phyloP scores from a whole-genome alignment of 495 filamentous ascomycete genomes.

The Gamarada debralockiae region DNA sequence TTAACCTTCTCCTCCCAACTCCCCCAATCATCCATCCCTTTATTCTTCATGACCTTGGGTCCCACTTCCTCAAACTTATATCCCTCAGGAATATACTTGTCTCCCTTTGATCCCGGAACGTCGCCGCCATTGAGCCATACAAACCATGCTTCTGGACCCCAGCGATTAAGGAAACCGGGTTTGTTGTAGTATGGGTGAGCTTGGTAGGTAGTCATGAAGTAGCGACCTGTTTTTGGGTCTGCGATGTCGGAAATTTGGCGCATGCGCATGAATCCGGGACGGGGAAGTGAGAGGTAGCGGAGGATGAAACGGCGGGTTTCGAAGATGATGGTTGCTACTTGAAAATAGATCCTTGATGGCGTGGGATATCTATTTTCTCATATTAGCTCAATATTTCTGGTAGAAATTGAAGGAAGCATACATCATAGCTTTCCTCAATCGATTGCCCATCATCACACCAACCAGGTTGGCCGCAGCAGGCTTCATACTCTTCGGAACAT shows the following conservation, averaged over 20 bases:
- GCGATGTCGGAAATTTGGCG: constrained; percentile 37
- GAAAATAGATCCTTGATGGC: constrained; percentile 31
- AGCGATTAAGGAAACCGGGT: constrained; percentile 57
- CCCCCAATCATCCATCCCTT: constrained; percentile 47
- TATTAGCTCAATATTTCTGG: not conserved
- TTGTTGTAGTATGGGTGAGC: constrained; percentile 57
- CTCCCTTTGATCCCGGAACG: constrained; percentile 55
- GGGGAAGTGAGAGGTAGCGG: constrained; percentile 53
- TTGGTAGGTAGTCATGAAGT: constrained; percentile 45
- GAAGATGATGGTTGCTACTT: constrained; percentile 38
- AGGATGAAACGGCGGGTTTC: constrained; percentile 46
- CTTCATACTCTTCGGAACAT: constrained; percentile 47
- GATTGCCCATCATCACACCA: constrained; percentile 58
- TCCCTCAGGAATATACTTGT: constrained; percentile 54
- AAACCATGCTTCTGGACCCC: constrained; percentile 51
- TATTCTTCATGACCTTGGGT: constrained; percentile 50
- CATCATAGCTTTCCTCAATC: constrained; percentile 61
- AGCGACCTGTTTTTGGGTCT: constrained; percentile 44
- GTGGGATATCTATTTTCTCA: constrained; percentile 27
- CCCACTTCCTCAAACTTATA: constrained; percentile 57
- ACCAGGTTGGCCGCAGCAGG: constrained; percentile 46
- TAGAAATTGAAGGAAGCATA: not conserved
- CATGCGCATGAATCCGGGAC: constrained; percentile 43
- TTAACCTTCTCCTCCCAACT: constrained; percentile 36
- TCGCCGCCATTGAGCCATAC: constrained; percentile 51